phyloP scores from a whole-genome alignment of 2,329 filamentous ascomycete genomes.

The Fusarium sp. region DNA sequence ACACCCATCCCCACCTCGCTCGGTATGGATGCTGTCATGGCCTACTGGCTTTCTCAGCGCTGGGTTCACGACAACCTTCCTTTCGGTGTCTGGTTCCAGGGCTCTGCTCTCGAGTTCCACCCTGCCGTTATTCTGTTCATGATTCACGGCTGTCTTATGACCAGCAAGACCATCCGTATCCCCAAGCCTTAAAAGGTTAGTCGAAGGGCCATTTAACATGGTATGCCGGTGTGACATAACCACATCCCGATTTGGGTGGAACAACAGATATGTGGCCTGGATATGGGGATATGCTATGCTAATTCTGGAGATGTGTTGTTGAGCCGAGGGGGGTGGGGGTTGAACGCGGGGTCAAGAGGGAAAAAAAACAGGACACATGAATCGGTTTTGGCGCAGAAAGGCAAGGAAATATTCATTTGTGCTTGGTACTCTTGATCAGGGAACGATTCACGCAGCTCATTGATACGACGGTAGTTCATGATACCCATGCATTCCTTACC shows the following conservation, averaged over 20 bases:
- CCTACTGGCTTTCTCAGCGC: constrained; percentile 85
- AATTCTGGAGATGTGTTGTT: background rate
- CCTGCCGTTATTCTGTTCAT: constrained; percentile 85
- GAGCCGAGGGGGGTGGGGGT: background rate
- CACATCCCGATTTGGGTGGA: constrained; percentile 3
- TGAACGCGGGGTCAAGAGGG: background rate
- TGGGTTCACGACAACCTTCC: constrained; percentile 86
- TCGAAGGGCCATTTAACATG: constrained; percentile 33
- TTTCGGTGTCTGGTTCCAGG: constrained; percentile 74
- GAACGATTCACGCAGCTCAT: constrained; percentile 46
- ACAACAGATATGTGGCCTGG: constrained; percentile 5
- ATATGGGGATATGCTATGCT: constrained; percentile 5
- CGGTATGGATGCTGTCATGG: constrained; percentile 84
- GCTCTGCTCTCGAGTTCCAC: constrained; percentile 83
- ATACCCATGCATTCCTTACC: constrained; percentile 45
- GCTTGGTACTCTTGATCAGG: constrained; percentile 34
- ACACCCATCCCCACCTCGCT: constrained; percentile 95
- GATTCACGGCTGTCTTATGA: constrained; percentile 92
- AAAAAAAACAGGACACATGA: constrained; percentile 8
- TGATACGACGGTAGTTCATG: constrained; percentile 46
- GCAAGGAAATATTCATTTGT: constrained; percentile 19
- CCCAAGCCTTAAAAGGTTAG: constrained; percentile 76
- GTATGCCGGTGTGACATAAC: constrained; percentile 13
- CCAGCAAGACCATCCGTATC: constrained; percentile 93
- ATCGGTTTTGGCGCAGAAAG: constrained; percentile 10